phyloP scores from a whole-genome alignment of 805 yeast genomes.

The Cyberlindnera xishuangbannaensis region DNA sequence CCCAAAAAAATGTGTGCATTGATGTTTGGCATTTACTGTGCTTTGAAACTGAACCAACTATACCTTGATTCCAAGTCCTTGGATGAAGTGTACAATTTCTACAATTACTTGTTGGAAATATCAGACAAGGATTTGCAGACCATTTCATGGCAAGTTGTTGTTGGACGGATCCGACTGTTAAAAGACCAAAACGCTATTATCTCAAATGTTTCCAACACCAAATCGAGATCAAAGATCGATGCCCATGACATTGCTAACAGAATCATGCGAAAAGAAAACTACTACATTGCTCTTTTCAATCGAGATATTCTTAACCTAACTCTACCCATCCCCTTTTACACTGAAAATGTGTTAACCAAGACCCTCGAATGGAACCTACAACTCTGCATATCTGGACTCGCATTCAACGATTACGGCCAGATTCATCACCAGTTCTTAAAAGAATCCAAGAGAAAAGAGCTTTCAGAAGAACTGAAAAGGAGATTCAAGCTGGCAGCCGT shows the following conservation, averaged over 20 bases:
- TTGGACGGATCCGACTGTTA: conserved; percentile 64
- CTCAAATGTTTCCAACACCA: conserved; percentile 47
- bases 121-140: conserved; percentile 84
- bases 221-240: conserved; percentile 68
- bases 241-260: conserved; percentile 95
- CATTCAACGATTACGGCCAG: conserved; percentile 80
- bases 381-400: conserved; percentile 79
- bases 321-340: conserved; percentile 45
- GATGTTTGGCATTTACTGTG: conserved; percentile 50
- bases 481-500: conserved; percentile 86
- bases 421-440: conserved; percentile 65
- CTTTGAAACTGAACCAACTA: conserved; percentile 47
- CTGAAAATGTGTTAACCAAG: conserved; percentile 54
- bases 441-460: conserved; percentile 58
- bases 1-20: conserved; percentile 56
- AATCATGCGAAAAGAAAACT: conserved; percentile 93
- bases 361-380: conserved; percentile 94
- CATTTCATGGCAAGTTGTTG: conserved; percentile 86
- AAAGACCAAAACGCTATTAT: conserved; percentile 72
- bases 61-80: conserved; percentile 61
- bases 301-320: conserved; percentile 66
- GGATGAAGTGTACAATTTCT: conserved; percentile 72
- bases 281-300: conserved; percentile 83
- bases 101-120: conserved; percentile 61
- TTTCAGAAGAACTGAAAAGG: conserved; percentile 65